These are phyloP conservation scores for Colletotrichum lini DNA, from an alignment of 2,329 filamentous ascomycete genomes.

Conservation along the genomic window DNA sequence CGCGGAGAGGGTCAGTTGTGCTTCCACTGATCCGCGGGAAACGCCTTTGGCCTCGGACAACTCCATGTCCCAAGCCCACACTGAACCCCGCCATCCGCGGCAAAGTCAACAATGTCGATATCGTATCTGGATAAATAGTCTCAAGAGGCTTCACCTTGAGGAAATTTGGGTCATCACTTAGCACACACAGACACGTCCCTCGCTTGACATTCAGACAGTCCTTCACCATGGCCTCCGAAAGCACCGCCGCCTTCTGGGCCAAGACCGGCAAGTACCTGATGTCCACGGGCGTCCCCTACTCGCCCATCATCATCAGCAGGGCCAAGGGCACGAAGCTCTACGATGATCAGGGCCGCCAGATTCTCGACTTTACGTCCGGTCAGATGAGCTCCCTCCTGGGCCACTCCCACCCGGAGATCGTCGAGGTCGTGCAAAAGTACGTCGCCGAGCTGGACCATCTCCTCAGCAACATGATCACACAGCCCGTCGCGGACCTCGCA, in stretches of 20 bases:
- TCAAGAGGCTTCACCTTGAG: background rate
- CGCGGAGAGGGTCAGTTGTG: background rate
- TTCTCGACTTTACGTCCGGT: slow-evolving; percentile 72
- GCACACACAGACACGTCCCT: too few species aligned
- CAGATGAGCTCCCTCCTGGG: slow-evolving; percentile 72
- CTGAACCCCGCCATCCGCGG: slow-evolving; percentile 30
- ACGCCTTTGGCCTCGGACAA: slow-evolving; percentile 24
- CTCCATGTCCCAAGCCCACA: background rate
- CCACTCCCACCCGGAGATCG: slow-evolving; percentile 71
- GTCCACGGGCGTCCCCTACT: slow-evolving; percentile 58
- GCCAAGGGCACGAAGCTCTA: slow-evolving; percentile 63
- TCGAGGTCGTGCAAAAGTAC: slow-evolving; percentile 62
- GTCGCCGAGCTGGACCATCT: slow-evolving; percentile 69
- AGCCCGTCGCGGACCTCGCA: slow-evolving; percentile 68
- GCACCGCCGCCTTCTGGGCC: slow-evolving; percentile 49
- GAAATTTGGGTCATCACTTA: rapidly evolving
- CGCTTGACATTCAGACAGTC: too few species aligned
- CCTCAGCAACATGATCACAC: slow-evolving; percentile 69
- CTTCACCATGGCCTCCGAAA: slow-evolving; percentile 33
- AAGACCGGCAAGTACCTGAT: slow-evolving; percentile 58
- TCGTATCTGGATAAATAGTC: slow-evolving; percentile 21
- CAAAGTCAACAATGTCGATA: slow-evolving; percentile 7
- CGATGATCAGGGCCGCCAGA: slow-evolving; percentile 56
- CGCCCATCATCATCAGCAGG: slow-evolving; percentile 57
- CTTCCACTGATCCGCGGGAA: slow-evolving; percentile 9